Base-by-base conservation (phyloP, 2,329 filamentous ascomycete species). In the Botrytis squamosa region DNA sequence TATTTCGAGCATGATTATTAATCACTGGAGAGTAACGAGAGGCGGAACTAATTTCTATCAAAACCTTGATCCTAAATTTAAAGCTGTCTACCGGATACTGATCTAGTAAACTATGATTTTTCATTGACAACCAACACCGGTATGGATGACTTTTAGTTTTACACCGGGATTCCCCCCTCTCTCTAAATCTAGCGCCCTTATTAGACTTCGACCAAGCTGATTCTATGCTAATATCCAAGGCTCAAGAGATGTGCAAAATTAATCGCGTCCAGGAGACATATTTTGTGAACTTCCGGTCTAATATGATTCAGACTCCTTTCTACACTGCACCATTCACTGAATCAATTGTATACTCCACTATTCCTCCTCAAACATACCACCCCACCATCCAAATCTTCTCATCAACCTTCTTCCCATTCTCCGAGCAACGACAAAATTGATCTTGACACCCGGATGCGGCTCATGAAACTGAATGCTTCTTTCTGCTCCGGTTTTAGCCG, bases 91-190 rank as follows among this genome's bases (percentile, higher is more conserved):
- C 46, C 46, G 9, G 46, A 49, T 10, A 25, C 46, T 4, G 25
- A 49, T 25, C 7, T 25, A 49, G 46, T 22, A 4, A 49, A 49
- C 9, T 0, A 49, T 12, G 1, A 49, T 25, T 25, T 1, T 25
- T 12, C 20, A 10, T 25, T 9, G 22, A 49, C 20, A 49, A 49
- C 22, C 10, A 22, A 25, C 22, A 25, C 9, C 46, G 1, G 2
- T 3, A 25, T 49, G 46, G 9, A n/a, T n/a, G 25, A n/a, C 25
- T 3, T 52, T 14, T 7, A 52, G 49, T 14, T n/a, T 1, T n/a
- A 7, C 10, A 52, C 2, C 4, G 14, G 12, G 0, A 16, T 7
- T 3, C 16, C 49, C 5, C 46, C 46, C 2, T 16, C 1, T 5
- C 25, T 55, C 49, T 20, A 16, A 55, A 16, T 16, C 10, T 9